Percentiles rank a stretch among this genome's conserved stretches.
Evolutionary conservation across 192 early-diverging fungal genomes (phyloP).

Genomic region (Linnemannia zychae): DNA sequence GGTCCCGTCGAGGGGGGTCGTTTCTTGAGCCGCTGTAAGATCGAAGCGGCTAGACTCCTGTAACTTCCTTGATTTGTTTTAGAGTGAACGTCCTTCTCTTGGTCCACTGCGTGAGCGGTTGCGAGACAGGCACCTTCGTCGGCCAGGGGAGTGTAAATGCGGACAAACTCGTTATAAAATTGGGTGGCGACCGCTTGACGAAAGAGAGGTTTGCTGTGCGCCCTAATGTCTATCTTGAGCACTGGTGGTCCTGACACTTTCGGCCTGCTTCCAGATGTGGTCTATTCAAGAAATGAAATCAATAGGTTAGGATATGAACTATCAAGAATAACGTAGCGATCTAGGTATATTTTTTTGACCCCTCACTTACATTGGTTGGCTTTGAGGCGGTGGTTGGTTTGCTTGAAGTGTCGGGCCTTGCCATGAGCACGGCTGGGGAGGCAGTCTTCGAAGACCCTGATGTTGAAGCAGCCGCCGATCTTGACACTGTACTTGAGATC

Average conservation of each 20-base stretch:
- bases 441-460: neutral
- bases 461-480: neutral
- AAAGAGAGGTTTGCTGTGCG: conserved; percentile 58
- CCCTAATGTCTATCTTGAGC: conserved; percentile 53
- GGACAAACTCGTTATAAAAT: conserved; percentile 65
- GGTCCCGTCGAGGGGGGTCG: conserved; percentile 59
- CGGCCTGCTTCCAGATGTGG: neutral
- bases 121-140: conserved; percentile 50
- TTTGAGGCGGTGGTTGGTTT: neutral
- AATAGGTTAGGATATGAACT: no score
- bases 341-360: neutral
- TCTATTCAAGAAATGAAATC: neutral
- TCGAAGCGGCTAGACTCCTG: conserved; percentile 58
- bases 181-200: conserved; percentile 60
- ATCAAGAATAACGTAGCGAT: conserved; percentile 8
- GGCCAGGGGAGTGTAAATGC: conserved; percentile 67
- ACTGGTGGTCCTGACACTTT: conserved; percentile 51
- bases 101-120: conserved; percentile 64
- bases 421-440: conserved; percentile 10
- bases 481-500: neutral
- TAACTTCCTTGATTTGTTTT: conserved; percentile 62
- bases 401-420: conserved; percentile 13
- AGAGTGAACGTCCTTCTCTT: conserved; percentile 60
- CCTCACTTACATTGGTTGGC: neutral
- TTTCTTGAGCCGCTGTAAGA: conserved; percentile 69